These are phyloP conservation scores for Penicillium atrosanguineum DNA, from an alignment of 495 filamentous ascomycete species.

Conservation along the genomic window DNA sequence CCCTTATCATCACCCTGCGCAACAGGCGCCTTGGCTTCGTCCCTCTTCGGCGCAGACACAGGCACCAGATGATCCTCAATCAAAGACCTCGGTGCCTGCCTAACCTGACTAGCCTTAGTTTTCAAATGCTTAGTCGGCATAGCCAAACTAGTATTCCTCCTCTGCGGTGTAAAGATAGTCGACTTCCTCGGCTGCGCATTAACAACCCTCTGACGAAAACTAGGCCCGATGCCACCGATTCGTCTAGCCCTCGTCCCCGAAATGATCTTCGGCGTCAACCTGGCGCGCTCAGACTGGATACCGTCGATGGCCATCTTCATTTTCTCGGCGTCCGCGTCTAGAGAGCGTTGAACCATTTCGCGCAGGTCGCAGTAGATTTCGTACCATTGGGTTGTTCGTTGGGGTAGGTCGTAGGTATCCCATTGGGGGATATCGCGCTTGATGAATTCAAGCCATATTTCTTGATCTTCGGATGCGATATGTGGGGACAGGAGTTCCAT, in stretches of 20 bases:
- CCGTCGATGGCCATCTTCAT: constrained; percentile 50
- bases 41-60: constrained; percentile 11
- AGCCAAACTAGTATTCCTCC: constrained; percentile 35
- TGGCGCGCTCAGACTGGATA: constrained; percentile 47
- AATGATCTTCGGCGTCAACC: constrained; percentile 47
- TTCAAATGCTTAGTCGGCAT: constrained; percentile 42
- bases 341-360: constrained; percentile 41
- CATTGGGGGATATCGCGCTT: constrained; percentile 63
- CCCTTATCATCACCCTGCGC: constrained; percentile 3
- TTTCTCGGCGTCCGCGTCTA: constrained; percentile 47
- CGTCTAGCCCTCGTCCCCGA: constrained; percentile 15
- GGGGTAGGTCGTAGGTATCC: constrained; percentile 54
- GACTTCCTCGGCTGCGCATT: constrained; percentile 22
- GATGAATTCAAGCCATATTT: constrained; percentile 69
- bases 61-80: constrained; percentile 43
- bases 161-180: constrained; percentile 36
- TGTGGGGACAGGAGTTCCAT: constrained; percentile 68
- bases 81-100: constrained; percentile 38
- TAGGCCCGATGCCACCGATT: constrained; percentile 8
- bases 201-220: constrained; percentile 25
- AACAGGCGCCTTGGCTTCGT: constrained; percentile 11
- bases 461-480: constrained; percentile 54
- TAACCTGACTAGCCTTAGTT: constrained; percentile 36
- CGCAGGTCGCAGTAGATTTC: constrained; percentile 57
- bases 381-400: constrained; percentile 58